Evolutionary conservation across 352 stramenopile species (phyloP).

Genomic region (Globisporangium uncinulatum): DNA sequence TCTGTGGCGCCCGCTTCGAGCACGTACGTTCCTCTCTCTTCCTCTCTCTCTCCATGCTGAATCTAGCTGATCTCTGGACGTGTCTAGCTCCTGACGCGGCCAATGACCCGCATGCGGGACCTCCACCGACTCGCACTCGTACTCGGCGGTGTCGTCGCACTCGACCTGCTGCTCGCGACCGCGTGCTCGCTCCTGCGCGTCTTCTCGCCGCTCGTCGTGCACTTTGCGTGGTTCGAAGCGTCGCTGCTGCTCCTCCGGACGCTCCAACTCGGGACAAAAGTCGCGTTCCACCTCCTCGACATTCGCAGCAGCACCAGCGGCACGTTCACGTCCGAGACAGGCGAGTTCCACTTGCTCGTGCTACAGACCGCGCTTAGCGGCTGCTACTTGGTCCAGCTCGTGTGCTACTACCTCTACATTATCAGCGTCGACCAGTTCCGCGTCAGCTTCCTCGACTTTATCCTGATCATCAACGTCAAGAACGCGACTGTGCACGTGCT

Average conservation of each 20-base stretch:
- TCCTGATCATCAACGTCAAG: slow-evolving; percentile 80
- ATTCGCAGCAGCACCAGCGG: slow-evolving; percentile 31
- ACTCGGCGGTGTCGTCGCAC: slow-evolving; percentile 25
- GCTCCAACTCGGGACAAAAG: slow-evolving; percentile 59
- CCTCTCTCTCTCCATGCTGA: neutral
- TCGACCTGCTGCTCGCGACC: slow-evolving; percentile 39
- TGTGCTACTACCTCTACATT: slow-evolving; percentile 79
- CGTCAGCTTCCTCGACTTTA: slow-evolving; percentile 73
- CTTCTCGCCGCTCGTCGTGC: slow-evolving; percentile 48
- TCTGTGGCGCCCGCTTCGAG: slow-evolving; percentile 62
- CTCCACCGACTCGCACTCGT: slow-evolving; percentile 51
- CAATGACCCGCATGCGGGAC: slow-evolving; percentile 50
- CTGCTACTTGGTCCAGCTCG: slow-evolving; percentile 59
- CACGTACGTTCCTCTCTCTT: slow-evolving; percentile 21
- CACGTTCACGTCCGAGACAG: slow-evolving; percentile 38
- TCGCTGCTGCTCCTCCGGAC: slow-evolving; percentile 61
- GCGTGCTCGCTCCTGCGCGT: slow-evolving; percentile 29
- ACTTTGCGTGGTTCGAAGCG: slow-evolving; percentile 75
- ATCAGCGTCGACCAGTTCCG: slow-evolving; percentile 78
- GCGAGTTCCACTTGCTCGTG: slow-evolving; percentile 57
- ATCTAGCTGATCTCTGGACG: neutral
- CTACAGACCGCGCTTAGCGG: slow-evolving; percentile 58
- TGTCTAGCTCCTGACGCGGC: slow-evolving; percentile 43
- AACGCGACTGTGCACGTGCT: slow-evolving; percentile 61
- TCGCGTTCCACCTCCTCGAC: slow-evolving; percentile 61